Evolutionary conservation across 140 eudicot genomes (phyloP), one percentile per base, ranked within the genome.

Genomic region (Stevia rebaudiana): DNA sequence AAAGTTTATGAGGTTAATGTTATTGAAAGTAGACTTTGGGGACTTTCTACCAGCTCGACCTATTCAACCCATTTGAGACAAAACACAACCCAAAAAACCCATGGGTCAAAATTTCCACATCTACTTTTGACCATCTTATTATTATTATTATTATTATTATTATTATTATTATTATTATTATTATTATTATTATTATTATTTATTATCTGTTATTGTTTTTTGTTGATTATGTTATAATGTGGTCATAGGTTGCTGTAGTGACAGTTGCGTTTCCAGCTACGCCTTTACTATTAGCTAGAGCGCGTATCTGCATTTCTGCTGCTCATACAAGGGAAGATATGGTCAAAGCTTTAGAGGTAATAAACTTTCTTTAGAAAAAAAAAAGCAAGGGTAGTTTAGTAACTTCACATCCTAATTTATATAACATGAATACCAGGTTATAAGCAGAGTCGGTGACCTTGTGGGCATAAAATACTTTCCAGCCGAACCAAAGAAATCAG

Each of bases 261-360:
- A 82, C 87, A 0, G 98, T 88, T 67, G 94, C 87, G 24, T 92
- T 92, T 67, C 98, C 98, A 11, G 98, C 96, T 30, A 92, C 98
- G 18, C 96, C 98, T 46, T 61, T 88, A 64, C 63, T 92, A 76
- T 65, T 88, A 73, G 91, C 95, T 36, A 90, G 98, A 65, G 98
- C 96, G 8, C 95, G 95, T 46, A 88, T 92, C 7, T 92, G 98
- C 74, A 81, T 92, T 51, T 92, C 98, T 57, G 98, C 98, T 73
- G 88, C 98, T 79, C 98, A 92, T 68, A 18, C 95, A 59, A 83
- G 94, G 52, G 98, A 92, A 61, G 98, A 92, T 70, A 81, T 92
- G 83, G 65, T 87, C 61, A 85, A 80, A 74, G 95, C 96, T 11
- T 72, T 92, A 57, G 85, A 92, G 95, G 98, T 92, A 74, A 74